Conservation (phyloP, 371 early-diverging fungal genomes). For the Actinomortierella wolfii region DNA sequence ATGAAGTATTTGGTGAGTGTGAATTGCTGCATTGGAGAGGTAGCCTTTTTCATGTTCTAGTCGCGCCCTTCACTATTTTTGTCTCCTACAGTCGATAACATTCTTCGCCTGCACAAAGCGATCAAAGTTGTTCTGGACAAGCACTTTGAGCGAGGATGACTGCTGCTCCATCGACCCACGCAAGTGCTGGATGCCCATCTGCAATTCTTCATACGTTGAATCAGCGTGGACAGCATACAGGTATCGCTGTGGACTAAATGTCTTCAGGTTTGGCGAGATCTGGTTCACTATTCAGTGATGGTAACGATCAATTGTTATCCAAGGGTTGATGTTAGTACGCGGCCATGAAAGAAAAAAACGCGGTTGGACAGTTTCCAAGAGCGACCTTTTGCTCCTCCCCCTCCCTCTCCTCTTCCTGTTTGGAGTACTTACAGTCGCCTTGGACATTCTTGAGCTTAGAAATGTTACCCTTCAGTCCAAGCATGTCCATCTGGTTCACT, state of each 20-base stretch:
- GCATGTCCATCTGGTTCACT: slow-evolving; percentile 31
- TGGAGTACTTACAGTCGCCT: slow-evolving; percentile 23
- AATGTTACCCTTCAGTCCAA: slow-evolving; percentile 38
- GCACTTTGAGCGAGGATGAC: slow-evolving; percentile 81
- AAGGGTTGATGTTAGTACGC: too few relatives aligned
- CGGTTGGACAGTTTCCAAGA: too few relatives aligned
- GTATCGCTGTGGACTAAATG: slow-evolving; percentile 82
- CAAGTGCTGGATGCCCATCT: slow-evolving; percentile 73
- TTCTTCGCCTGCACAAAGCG: slow-evolving; percentile 95
- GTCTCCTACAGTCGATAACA: slow-evolving; percentile 82
- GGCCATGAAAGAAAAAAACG: too few relatives aligned
- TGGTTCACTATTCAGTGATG: slow-evolving; percentile 15
- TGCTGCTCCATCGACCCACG: slow-evolving; percentile 77
- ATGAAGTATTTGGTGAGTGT: too few relatives aligned
- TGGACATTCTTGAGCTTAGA: slow-evolving; percentile 33
- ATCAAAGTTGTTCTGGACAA: slow-evolving; percentile 95
- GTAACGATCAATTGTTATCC: too few relatives aligned
- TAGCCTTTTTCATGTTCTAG: too few relatives aligned
- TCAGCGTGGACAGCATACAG: slow-evolving; percentile 82
- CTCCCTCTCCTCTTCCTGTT: neutral
- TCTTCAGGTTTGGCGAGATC: slow-evolving; percentile 51
- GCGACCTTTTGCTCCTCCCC: neutral
- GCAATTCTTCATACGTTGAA: slow-evolving; percentile 82
- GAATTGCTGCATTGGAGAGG: too few relatives aligned
- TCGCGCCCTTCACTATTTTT: too few relatives aligned